A percentile compares a stretch with the other conserved stretches of the same genome.
Conservation (phyloP, 1,139 yeast genomes). For the Pichia sp. region DNA sequence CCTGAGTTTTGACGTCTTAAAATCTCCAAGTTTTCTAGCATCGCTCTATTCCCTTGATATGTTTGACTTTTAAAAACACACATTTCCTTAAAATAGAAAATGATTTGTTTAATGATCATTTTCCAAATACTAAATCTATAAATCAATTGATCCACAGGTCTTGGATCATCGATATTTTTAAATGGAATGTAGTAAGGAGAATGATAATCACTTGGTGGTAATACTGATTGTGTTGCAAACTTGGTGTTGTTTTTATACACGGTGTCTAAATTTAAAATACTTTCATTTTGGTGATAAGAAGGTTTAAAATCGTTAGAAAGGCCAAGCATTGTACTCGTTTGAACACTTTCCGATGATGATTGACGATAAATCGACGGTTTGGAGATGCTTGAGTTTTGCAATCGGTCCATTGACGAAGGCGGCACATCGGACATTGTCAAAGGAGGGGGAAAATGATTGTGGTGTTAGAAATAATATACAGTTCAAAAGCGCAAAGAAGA, state of each 20-base stretch:
- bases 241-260: constrained; percentile 14
- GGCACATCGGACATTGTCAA: too few relatives aligned
- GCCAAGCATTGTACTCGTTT: not conserved
- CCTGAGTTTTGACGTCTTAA: constrained; percentile 37
- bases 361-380: too few relatives aligned
- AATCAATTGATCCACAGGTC: constrained; percentile 46
- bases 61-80: constrained; percentile 64
- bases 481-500: too few relatives aligned
- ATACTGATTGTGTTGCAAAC: constrained; percentile 20
- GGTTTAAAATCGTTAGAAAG: not conserved
- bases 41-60: constrained; percentile 56
- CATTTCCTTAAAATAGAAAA: constrained; percentile 56
- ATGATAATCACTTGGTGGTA: constrained; percentile 28
- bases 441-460: too few relatives aligned
- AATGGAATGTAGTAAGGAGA: constrained; percentile 32
- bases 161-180: constrained; percentile 26
- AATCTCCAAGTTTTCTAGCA: constrained; percentile 56
- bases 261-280: constrained; percentile 14
- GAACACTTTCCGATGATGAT: constrained; percentile 1
- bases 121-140: constrained; percentile 67
- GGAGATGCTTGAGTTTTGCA: too few relatives aligned
- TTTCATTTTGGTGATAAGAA: constrained; percentile 4
- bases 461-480: too few relatives aligned
- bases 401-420: too few relatives aligned
- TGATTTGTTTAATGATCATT: constrained; percentile 55